phyloP scores from a whole-genome alignment of 306 rosid genomes.

The Vicia faba region DNA sequence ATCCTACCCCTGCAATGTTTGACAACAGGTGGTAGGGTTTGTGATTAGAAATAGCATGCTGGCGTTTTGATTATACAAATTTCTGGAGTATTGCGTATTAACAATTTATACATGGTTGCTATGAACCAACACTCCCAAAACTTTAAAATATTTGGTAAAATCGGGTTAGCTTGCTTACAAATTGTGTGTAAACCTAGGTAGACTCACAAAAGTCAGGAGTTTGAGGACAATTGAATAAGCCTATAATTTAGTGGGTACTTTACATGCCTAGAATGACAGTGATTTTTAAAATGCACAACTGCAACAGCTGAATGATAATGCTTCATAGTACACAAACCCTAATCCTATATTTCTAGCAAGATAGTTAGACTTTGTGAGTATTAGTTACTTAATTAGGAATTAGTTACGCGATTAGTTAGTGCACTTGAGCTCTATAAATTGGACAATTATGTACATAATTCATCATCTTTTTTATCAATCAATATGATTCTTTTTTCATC shows the following conservation, averaged over 20 bases:
- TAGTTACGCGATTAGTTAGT: no score
- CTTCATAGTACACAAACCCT: background rate
- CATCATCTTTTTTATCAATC: no score
- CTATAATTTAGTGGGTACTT: background rate
- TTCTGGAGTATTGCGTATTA: background rate
- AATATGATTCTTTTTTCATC: no score
- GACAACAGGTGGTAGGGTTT: slow-evolving; percentile 3
- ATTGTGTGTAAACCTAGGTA: background rate
- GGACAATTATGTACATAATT: no score
- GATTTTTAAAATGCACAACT: background rate
- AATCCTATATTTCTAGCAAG: background rate
- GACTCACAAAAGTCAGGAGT: background rate
- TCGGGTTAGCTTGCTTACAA: background rate
- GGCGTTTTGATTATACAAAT: slow-evolving; percentile 4
- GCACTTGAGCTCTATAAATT: no score
- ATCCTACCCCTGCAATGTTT: slow-evolving; percentile 21
- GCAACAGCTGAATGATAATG: background rate
- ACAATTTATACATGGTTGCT: background rate
- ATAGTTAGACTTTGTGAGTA: no score
- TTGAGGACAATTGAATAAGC: background rate
- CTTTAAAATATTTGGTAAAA: background rate
- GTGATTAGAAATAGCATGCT: background rate
- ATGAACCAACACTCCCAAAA: background rate
- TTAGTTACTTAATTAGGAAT: no score
- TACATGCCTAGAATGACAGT: background rate